Percentiles rank a stretch among this genome's conserved stretches.
Conservation (phyloP, 192 early-diverging fungal species). For the Linnemannia exigua region DNA sequence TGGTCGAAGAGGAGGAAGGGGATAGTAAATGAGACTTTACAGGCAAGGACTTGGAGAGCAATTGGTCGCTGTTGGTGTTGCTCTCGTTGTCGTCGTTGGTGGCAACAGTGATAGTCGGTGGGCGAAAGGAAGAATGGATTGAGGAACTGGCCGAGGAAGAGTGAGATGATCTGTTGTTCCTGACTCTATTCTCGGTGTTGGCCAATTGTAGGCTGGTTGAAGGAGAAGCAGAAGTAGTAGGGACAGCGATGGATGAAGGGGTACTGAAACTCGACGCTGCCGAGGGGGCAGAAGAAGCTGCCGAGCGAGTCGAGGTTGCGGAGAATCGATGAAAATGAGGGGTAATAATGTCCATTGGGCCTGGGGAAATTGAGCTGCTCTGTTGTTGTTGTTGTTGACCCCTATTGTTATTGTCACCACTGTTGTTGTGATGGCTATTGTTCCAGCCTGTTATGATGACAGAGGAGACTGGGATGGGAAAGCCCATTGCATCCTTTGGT, state of each 20-base stretch:
- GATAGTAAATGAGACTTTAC: neutral
- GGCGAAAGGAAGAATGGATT: neutral
- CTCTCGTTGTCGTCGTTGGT: neutral
- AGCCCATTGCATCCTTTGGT: conserved; percentile 41
- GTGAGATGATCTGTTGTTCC: neutral
- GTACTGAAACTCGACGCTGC: neutral
- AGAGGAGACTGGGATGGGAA: conserved; percentile 35
- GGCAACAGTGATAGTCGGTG: neutral
- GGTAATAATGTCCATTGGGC: conserved; percentile 8
- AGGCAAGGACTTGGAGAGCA: neutral
- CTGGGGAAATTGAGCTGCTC: neutral
- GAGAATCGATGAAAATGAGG: neutral
- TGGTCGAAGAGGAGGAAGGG: neutral
- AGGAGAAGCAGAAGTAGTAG: neutral
- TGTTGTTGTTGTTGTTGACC: too few species aligned
- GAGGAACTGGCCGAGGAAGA: neutral
- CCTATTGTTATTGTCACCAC: too few species aligned
- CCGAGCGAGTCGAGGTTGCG: neutral
- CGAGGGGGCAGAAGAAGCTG: neutral
- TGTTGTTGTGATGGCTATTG: neutral
- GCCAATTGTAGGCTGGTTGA: neutral
- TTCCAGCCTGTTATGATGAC: neutral
- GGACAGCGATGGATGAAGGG: neutral
- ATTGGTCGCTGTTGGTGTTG: neutral
- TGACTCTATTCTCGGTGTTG: neutral